Conservation (phyloP, 148 eudicot species). For the Rheum nobile region DNA sequence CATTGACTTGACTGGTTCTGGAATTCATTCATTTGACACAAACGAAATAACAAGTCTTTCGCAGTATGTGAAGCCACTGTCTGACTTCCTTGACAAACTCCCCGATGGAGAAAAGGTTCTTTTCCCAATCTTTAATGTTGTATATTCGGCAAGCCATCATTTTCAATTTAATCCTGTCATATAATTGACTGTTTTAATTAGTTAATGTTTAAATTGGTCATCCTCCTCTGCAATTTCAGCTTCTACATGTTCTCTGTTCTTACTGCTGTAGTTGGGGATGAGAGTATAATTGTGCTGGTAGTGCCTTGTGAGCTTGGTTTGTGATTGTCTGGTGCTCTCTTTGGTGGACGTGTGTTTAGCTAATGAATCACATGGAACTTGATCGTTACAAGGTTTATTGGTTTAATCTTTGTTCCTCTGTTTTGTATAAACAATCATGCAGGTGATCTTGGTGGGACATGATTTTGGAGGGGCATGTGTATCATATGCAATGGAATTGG, state of each 20-base stretch:
- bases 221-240: neutral
- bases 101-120: constrained; percentile 63
- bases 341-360: neutral
- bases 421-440: constrained; percentile 11
- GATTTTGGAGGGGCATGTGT: constrained; percentile 90
- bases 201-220: neutral
- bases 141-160: neutral
- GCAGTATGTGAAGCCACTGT: constrained; percentile 78
- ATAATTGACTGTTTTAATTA: neutral
- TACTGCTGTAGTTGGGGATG: neutral
- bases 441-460: constrained; percentile 95
- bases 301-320: neutral
- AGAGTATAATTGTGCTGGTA: neutral
- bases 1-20: constrained; percentile 80
- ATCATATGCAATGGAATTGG: constrained; percentile 86
- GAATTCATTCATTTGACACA: constrained; percentile 70
- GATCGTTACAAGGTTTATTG: neutral
- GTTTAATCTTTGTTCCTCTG: neutral
- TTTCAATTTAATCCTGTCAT: neutral
- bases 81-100: constrained; percentile 60
- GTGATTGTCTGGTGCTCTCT: neutral
- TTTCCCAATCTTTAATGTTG: neutral
- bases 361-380: neutral
- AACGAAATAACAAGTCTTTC: constrained; percentile 64
- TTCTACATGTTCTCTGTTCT: neutral